Evolutionary conservation across 1,284 basidiomycete species (phyloP), one percentile per base, ranked within the genome.

Genomic region (Rhodotorula sp.): DNA sequence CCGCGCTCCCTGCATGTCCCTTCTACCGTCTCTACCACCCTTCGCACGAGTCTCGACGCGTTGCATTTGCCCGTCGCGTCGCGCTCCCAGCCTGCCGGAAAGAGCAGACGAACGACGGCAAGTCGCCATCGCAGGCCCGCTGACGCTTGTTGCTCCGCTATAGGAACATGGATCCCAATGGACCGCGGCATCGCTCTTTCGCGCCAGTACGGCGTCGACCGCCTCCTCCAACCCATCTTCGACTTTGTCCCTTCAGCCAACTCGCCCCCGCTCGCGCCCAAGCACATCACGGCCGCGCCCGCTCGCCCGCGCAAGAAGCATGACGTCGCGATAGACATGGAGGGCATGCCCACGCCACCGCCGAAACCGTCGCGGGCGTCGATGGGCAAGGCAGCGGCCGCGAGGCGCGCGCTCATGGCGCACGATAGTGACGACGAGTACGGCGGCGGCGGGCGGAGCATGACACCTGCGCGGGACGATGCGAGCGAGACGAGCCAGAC

Each of bases 111-210:
- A 3, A 39, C 17, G 32, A 19, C 39, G 10, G 25, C n/a, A 9
- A 4, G n/a, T 29, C 17, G 19, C 41, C 6, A 19, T 12, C 21
- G 27, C 17, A 19, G 21, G n/a, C 27, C 0, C 17, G 21, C 53
- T 66, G 37, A 62, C 66, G n/a, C 50, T 41, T 54, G 51, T n/a
- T 59, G 37, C 36, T 55, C 36, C 32, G 34, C 17, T 41, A 65
- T 78, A 98, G 95, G 97, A 29, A 99, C 97, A 50, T 99, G 97
- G 97, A 96, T 99, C 74, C 97, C 97, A 32, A 89, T 97, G 72
- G 94, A 97, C 67, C 86, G 94, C 70, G 95, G 95, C 10, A 84
- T 98, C 64, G 85, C 85, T 44, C 86, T 99, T 25, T 91, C 93
- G 39, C 92, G 89, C 78, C 94, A 97, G 81, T 99, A 98, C 83